A percentile compares a stretch with the other conserved stretches of the same genome.
phyloP scores from a whole-genome alignment of 2,329 filamentous ascomycete genomes.

The Fusarium pseudoanthophilum region DNA sequence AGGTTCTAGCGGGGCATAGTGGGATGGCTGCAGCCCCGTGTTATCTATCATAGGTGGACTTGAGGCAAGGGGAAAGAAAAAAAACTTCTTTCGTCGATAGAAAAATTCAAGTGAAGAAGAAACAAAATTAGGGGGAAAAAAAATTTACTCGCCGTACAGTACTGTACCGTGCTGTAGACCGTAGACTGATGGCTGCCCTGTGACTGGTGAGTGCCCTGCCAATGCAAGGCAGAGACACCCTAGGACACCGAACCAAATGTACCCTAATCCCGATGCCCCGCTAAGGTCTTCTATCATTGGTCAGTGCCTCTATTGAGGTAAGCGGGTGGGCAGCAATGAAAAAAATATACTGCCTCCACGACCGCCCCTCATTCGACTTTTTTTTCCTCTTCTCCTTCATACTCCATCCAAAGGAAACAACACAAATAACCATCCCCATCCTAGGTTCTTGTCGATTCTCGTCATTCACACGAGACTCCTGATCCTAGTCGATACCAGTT shows the following conservation, averaged over 20 bases:
- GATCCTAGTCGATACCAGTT: slow-evolving; percentile 57
- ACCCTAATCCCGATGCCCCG: slow-evolving; percentile 44
- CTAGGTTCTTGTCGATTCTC: slow-evolving; percentile 57
- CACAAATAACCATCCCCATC: slow-evolving; percentile 51
- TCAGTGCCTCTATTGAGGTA: slow-evolving; percentile 40
- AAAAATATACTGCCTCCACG: slow-evolving; percentile 52
- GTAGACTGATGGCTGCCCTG: not conserved
- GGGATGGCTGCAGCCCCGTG: slow-evolving; percentile 4
- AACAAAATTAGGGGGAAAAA: not conserved
- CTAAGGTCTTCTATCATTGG: slow-evolving; percentile 40
- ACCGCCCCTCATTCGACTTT: slow-evolving; percentile 54
- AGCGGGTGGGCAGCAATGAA: slow-evolving; percentile 47
- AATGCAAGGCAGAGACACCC: slow-evolving; percentile 4
- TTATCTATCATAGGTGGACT: not conserved
- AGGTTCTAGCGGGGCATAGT: slow-evolving; percentile 18
- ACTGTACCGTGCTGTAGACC: not conserved
- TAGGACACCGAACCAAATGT: slow-evolving; percentile 27
- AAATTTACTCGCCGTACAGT: slow-evolving; percentile 2
- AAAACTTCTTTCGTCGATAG: slow-evolving; percentile 1
- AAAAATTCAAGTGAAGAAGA: not conserved
- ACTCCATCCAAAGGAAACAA: slow-evolving; percentile 45
- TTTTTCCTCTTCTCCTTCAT: slow-evolving; percentile 51
- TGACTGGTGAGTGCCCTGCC: slow-evolving; percentile 13
- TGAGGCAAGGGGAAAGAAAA: not conserved
- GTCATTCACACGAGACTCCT: slow-evolving; percentile 58